Evolutionary conservation across 2,329 filamentous ascomycete genomes (phyloP).

Genomic region (Xylariales sp.): DNA sequence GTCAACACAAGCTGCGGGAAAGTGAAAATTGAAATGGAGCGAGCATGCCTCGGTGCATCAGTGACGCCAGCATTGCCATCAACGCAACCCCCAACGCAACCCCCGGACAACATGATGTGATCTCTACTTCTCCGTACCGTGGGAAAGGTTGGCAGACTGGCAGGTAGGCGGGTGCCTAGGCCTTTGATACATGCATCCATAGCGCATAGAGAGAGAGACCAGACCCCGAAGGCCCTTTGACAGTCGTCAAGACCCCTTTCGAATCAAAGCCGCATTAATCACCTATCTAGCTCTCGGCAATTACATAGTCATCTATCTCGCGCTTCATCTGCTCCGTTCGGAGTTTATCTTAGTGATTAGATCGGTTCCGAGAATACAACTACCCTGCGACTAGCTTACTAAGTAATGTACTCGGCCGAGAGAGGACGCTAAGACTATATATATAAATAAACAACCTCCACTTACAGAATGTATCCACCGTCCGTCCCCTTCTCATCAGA

Average conservation of each 20-base stretch:
- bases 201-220: background rate
- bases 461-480: background rate
- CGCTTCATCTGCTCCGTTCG: background rate
- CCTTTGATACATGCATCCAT: constrained; percentile 15
- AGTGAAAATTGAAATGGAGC: constrained; percentile 21
- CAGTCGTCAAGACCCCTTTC: constrained; percentile 14
- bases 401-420: background rate
- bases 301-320: constrained; percentile 10
- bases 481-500: constrained; percentile 10
- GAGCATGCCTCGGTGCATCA: constrained; percentile 1
- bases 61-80: constrained; percentile 8
- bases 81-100: constrained; percentile 9
- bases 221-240: constrained; percentile 17
- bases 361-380: constrained; percentile 25
- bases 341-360: background rate
- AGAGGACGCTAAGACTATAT: constrained; percentile 18
- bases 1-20: background rate
- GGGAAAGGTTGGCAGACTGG: background rate
- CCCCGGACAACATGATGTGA: constrained; percentile 32
- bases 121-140: constrained; percentile 23
- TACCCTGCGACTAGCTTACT: background rate
- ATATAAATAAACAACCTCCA: constrained; percentile 11
- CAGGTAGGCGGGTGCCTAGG: background rate
- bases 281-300: constrained; percentile 4
- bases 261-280: constrained; percentile 17